Conservation (phyloP, 2,329 filamentous ascomycete species). For the Pseudopithomyces maydicus region DNA sequence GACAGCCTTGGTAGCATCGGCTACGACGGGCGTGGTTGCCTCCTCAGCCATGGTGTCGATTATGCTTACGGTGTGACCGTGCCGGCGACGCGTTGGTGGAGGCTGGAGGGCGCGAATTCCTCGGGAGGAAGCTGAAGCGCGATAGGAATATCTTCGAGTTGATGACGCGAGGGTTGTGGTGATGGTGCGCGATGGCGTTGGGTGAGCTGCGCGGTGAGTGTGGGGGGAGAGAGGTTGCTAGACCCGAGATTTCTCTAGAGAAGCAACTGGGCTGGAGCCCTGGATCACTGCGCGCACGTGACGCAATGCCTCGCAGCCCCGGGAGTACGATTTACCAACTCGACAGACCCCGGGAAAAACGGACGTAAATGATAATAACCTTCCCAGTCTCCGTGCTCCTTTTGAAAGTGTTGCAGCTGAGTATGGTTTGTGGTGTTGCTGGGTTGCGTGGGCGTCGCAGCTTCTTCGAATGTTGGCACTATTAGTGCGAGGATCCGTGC, state of each 20-base stretch:
- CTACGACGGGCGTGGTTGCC: conserved; percentile 30
- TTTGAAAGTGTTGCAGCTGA: conserved; percentile 27
- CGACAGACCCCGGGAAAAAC: conserved; percentile 20
- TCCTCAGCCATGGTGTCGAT: conserved; percentile 45
- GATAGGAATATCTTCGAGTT: conserved; percentile 32
- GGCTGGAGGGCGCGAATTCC: conserved; percentile 36
- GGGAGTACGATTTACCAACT: conserved; percentile 17
- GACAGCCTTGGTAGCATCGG: conserved; percentile 31
- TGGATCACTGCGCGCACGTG: conserved; percentile 18
- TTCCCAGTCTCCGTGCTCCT: conserved; percentile 12
- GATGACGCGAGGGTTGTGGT: conserved; percentile 35
- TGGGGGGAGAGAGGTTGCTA: conserved; percentile 14
- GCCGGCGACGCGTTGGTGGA: conserved; percentile 42
- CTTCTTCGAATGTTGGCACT: conserved; percentile 22
- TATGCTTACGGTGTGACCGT: conserved; percentile 40
- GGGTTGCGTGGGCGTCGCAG: conserved; percentile 25
- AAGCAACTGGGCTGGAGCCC: conserved; percentile 2
- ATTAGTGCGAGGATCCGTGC: conserved; percentile 19
- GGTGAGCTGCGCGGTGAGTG: conserved; percentile 34
- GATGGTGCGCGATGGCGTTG: conserved; percentile 45
- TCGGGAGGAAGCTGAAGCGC: conserved; percentile 28
- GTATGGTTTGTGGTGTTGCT: conserved; percentile 18
- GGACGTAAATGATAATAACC: conserved; percentile 23
- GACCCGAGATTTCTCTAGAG: conserved; percentile 16
- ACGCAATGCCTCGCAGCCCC: conserved; percentile 11